These are phyloP conservation scores for Microbotryum violaceum DNA, from an alignment of 1,284 basidiomycete genomes.

Conservation along the genomic window DNA sequence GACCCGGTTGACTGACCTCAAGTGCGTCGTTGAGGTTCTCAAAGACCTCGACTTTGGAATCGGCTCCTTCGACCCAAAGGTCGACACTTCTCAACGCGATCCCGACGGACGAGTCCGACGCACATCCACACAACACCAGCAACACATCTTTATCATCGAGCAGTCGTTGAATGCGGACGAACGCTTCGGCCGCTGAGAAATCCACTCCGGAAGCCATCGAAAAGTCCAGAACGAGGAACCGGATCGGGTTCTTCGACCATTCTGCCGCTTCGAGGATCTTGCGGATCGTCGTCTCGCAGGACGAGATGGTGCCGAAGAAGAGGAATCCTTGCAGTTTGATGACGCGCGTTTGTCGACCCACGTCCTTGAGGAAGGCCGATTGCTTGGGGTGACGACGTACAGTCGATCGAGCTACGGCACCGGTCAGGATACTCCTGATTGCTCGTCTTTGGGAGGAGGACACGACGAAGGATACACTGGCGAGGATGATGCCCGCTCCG, in stretches of 20 bases:
- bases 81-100: constrained; percentile 65
- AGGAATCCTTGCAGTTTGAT: constrained; percentile 86
- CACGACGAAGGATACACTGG: constrained; percentile 90
- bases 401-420: constrained; percentile 61
- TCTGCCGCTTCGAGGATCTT: constrained; percentile 62
- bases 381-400: constrained; percentile 74
- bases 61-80: constrained; percentile 56
- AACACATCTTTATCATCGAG: constrained; percentile 67
- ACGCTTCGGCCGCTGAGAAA: constrained; percentile 90
- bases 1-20: constrained; percentile 72
- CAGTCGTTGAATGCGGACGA: constrained; percentile 81
- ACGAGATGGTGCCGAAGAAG: constrained; percentile 67
- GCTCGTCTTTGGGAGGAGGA: constrained; percentile 78
- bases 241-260: constrained; percentile 73
- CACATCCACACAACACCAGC: constrained; percentile 77
- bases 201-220: constrained; percentile 77
- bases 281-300: constrained; percentile 51
- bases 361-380: constrained; percentile 78
- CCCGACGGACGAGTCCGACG: constrained; percentile 55
- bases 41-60: constrained; percentile 70
- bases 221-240: constrained; percentile 83
- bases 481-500: constrained; percentile 59
- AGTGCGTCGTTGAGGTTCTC: constrained; percentile 78
- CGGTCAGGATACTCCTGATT: constrained; percentile 54
- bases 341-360: constrained; percentile 84